These are phyloP conservation scores for Saccharomycopsis javanensis DNA, from an alignment of 805 yeast species.

Conservation along the genomic window DNA sequence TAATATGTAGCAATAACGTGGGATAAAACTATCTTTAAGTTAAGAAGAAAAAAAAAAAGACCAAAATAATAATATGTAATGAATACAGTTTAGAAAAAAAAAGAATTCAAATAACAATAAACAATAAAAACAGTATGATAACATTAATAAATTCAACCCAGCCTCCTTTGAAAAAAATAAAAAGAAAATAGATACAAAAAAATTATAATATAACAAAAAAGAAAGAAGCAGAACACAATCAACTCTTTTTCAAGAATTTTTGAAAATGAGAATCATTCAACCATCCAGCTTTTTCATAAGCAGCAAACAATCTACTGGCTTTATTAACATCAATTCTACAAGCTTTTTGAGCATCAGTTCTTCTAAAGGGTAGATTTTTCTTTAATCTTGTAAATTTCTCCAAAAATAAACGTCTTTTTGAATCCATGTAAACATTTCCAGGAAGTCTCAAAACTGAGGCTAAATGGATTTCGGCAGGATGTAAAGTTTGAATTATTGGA, in stretches of 20 bases:
- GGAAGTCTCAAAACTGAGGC: slow-evolving; percentile 89
- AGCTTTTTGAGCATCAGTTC: slow-evolving; percentile 97
- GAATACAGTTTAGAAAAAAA: no score
- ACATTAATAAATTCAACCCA: no score
- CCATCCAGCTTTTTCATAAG: slow-evolving; percentile 90
- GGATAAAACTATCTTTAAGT: background rate
- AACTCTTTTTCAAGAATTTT: slow-evolving; percentile 25
- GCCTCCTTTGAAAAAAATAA: background rate
- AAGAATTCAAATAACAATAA: no score
- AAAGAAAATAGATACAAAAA: background rate
- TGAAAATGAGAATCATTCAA: slow-evolving; percentile 65
- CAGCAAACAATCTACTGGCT: slow-evolving; percentile 83
- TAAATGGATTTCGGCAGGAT: slow-evolving; percentile 81
- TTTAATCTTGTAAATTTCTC: slow-evolving; percentile 77
- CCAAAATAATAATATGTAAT: background rate
- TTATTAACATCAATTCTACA: slow-evolving; percentile 95
- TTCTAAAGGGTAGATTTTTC: slow-evolving; percentile 69
- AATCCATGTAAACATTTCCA: slow-evolving; percentile 69
- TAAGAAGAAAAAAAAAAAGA: background rate
- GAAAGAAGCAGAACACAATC: background rate
- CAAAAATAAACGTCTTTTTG: slow-evolving; percentile 74
- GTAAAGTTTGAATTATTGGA: slow-evolving; percentile 62
- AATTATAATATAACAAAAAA: background rate
- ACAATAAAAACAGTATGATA: no score
- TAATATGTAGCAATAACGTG: background rate